A percentile compares a stretch with the other conserved stretches of the same genome.
Evolutionary conservation across 768 basidiomycete species (phyloP).

Genomic region (Rubroboletus satanas): DNA sequence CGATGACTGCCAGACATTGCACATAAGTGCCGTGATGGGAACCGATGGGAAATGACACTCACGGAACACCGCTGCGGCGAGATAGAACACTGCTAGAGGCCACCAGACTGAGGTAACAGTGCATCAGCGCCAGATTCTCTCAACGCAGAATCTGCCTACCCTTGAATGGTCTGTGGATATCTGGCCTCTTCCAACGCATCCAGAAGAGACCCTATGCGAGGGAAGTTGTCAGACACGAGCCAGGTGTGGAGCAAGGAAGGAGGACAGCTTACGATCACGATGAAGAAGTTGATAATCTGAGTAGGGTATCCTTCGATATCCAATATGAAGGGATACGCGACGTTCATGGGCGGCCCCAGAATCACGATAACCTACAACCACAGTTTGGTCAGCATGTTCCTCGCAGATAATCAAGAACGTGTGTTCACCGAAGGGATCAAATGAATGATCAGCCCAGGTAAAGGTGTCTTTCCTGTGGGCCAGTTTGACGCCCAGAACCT

Average conservation of each 20-base stretch:
- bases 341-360: conserved; percentile 45
- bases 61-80: conserved; percentile 50
- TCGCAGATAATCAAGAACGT: neutral
- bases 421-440: conserved; percentile 46
- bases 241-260: conserved; percentile 19
- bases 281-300: conserved; percentile 55
- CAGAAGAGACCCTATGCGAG: conserved; percentile 49
- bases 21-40: neutral
- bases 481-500: conserved; percentile 60
- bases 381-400: neutral
- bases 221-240: neutral
- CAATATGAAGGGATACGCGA: conserved; percentile 58
- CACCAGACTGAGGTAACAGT: conserved; percentile 42
- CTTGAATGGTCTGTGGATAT: conserved; percentile 51
- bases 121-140: conserved; percentile 3
- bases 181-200: conserved; percentile 49
- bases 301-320: conserved; percentile 46
- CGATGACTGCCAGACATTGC: conserved; percentile 35
- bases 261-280: conserved; percentile 41
- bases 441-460: conserved; percentile 53
- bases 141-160: conserved; percentile 18
- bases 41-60: conserved; percentile 11
- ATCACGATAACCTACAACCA: conserved; percentile 45
- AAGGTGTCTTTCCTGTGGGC: conserved; percentile 52
- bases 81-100: conserved; percentile 52